A percentile compares a stretch with the other conserved stretches of the same genome.
These are phyloP conservation scores for Vararia minispora DNA, from an alignment of 768 basidiomycete genomes.

Conservation along the genomic window DNA sequence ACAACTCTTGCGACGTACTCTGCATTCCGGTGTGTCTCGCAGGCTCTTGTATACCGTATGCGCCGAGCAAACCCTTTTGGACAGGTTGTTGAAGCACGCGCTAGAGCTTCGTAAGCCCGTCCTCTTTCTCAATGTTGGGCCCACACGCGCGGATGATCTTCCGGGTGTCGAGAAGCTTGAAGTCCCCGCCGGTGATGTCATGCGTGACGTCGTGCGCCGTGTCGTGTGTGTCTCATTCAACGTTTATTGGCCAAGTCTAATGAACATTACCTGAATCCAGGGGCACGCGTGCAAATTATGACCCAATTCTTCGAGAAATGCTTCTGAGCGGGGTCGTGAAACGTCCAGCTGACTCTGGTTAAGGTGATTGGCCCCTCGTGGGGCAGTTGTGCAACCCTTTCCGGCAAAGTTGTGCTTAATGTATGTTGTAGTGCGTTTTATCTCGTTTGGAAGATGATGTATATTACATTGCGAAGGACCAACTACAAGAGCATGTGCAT, in stretches of 20 bases:
- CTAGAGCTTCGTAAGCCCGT: conserved; percentile 66
- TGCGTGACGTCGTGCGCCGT: conserved; percentile 49
- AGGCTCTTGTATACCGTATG: not conserved
- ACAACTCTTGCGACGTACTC: conserved; percentile 92
- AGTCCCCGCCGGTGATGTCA: conserved; percentile 57
- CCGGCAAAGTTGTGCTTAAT: too few species aligned
- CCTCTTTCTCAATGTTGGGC: conserved; percentile 78
- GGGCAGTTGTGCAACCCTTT: too few species aligned
- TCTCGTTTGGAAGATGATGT: too few species aligned
- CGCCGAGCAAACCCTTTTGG: not conserved
- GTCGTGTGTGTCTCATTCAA: conserved; percentile 46
- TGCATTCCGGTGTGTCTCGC: conserved; percentile 56
- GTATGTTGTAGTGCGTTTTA: too few species aligned
- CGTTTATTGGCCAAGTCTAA: too few species aligned
- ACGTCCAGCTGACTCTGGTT: conserved; percentile 35
- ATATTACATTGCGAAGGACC: too few species aligned
- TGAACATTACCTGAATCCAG: too few species aligned
- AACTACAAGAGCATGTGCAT: too few species aligned
- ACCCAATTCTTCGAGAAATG: conserved; percentile 39
- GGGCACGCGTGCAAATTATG: conserved; percentile 29
- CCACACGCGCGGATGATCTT: conserved; percentile 71
- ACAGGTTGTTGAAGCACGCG: conserved; percentile 72
- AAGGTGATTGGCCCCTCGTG: too few species aligned
- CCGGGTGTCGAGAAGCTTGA: conserved; percentile 72
- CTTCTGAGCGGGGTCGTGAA: conserved; percentile 47